Base-by-base conservation (phyloP, 2,329 filamentous ascomycete species). In the Periconia digitata region DNA sequence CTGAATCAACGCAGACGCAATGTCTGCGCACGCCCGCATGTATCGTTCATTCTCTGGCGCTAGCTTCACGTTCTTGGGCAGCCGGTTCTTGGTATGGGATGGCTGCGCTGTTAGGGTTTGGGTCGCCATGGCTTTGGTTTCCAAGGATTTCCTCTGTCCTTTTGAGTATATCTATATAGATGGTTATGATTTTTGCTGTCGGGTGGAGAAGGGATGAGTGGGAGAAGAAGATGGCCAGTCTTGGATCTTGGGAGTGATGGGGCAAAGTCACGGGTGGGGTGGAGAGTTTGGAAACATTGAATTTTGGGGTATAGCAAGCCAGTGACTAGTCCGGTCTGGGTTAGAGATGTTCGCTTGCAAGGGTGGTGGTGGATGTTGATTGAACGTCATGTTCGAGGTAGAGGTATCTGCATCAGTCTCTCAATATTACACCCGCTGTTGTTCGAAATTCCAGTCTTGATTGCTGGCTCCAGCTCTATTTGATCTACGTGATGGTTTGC, bases 1-100 rank as follows among this genome's bases (percentile, higher is more conserved):
- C 67, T 96, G 90, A 62, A 99, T 96, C 40, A 99, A 82, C 45
- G 87, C 88, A 67, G 90, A 95, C 44, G 92, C 92, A 64, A 99
- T 92, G 63, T 99, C 95, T 54, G 92, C 92, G 73, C 95, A 99
- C 62, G 91, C 94, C 71, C 91, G 85, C 72, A 97, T 83, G 71
- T 89, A 96, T 44, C 94, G 86, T 75, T 99, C 94, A 73, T 92
- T 96, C 74, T 99, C 94, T 21, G 94, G 90, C 2, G 90, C 83
- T 12, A 96, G 80, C 60, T 92, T 90, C 59, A 82, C 76, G 63
- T 83, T 87, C 72, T 90, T 94, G 61, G 85, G 80, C 23, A 81
- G 69, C 52, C 79, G 79, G 56, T 78, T 76, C 59, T 78, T 76
- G 13, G 74, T 64, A 55, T 60, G 62, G 2, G 70, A 68, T 51